Conservation (phyloP, 495 filamentous ascomycete species). For the Penicillium cinerascens region DNA sequence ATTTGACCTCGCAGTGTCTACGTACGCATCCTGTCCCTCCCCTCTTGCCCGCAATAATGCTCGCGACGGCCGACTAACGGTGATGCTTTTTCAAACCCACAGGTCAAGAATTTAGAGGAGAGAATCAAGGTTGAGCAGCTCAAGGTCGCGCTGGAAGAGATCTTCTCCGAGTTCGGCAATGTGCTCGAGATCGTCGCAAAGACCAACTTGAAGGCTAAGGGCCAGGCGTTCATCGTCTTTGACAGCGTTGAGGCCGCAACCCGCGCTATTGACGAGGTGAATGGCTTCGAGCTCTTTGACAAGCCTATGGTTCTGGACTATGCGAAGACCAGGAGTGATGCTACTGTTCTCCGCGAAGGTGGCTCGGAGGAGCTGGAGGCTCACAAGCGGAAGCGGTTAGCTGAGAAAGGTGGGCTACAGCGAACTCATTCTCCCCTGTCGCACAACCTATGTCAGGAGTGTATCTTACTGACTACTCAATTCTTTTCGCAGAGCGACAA, state of each 20-base stretch:
- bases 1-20: constrained; percentile 45
- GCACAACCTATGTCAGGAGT: background rate
- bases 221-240: constrained; percentile 95
- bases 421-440: background rate
- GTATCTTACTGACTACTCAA: constrained; percentile 1
- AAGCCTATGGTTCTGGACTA: constrained; percentile 88
- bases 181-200: constrained; percentile 92
- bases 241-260: constrained; percentile 71
- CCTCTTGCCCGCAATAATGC: constrained; percentile 14
- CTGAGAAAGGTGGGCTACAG: constrained; percentile 74
- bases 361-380: constrained; percentile 77
- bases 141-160: constrained; percentile 65
- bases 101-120: constrained; percentile 93
- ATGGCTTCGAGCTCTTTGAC: constrained; percentile 91
- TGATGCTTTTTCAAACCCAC: constrained; percentile 4
- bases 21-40: constrained; percentile 33
- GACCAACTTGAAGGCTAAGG: constrained; percentile 85
- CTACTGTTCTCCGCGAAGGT: constrained; percentile 70
- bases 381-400: constrained; percentile 80
- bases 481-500: constrained; percentile 66
- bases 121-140: constrained; percentile 78
- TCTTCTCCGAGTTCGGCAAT: constrained; percentile 89
- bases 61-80: constrained; percentile 15
- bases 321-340: constrained; percentile 84
- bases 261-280: constrained; percentile 80